Percentiles rank a stretch among this genome's conserved stretches.
Conservation (phyloP, 495 filamentous ascomycete genomes). For the Pseudomonodictys pantanalensis region DNA sequence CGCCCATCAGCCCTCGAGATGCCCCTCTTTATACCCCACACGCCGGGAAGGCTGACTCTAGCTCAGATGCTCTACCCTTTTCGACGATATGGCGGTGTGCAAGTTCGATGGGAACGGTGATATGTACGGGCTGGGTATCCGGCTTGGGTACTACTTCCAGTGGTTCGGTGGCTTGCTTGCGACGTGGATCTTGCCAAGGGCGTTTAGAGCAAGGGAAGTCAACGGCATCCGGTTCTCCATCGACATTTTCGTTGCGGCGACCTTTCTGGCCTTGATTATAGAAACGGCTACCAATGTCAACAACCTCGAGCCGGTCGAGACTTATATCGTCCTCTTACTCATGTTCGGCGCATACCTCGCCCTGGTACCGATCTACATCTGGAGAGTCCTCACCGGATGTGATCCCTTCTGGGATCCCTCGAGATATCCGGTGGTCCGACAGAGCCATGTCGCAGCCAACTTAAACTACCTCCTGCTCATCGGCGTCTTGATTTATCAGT, state of each 20-base stretch:
- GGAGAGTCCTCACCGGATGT: slow-evolving; percentile 37
- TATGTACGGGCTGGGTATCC: slow-evolving; percentile 34
- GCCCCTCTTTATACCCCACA: background rate
- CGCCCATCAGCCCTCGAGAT: background rate
- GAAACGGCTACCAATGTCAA: slow-evolving; percentile 11
- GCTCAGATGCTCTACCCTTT: background rate
- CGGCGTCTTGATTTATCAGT: slow-evolving; percentile 35
- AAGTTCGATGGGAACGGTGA: slow-evolving; percentile 25
- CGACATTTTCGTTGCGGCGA: slow-evolving; percentile 25
- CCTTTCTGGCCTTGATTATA: slow-evolving; percentile 32
- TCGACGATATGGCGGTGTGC: slow-evolving; percentile 18
- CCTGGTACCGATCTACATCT: slow-evolving; percentile 39
- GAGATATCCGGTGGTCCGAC: slow-evolving; percentile 17
- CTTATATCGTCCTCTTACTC: slow-evolving; percentile 43
- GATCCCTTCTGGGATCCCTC: slow-evolving; percentile 35
- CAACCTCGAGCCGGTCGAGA: slow-evolving; percentile 21
- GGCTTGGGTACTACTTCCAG: slow-evolving; percentile 31
- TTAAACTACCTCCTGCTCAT: slow-evolving; percentile 33
- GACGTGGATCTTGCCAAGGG: slow-evolving; percentile 30
- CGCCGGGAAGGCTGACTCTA: background rate
- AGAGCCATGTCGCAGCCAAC: slow-evolving; percentile 8
- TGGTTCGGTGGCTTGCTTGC: slow-evolving; percentile 30
- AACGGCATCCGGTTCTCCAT: slow-evolving; percentile 18
- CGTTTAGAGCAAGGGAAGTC: slow-evolving; percentile 26
- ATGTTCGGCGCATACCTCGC: slow-evolving; percentile 39